Evolutionary conservation across 2,329 filamentous ascomycete species (phyloP), one percentile per base, ranked within the genome.

Genomic region (Aaosphaeria pasadenensis): DNA sequence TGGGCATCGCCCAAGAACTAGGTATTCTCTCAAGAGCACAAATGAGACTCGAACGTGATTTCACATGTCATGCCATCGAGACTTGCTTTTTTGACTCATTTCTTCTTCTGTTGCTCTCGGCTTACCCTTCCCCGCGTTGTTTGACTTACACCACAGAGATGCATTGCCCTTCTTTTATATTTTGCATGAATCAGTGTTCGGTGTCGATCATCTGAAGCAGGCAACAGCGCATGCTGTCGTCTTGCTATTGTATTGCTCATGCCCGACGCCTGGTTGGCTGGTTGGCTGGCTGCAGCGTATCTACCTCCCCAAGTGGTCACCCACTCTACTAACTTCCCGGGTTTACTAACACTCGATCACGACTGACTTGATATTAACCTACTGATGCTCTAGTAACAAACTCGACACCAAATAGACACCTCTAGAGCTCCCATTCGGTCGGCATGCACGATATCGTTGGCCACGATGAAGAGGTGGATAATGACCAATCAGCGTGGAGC

Each of bases 31-130:
- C 63, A 63, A 63, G 62, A 46, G 58, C 60, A 62, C 55, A 44
- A 55, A 50, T 48, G 54, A 53, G 58, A 48, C 64, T 69, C 66
- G 66, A 69, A 67, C 66, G 63, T 68, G 66, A 69, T 67, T 24
- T 42, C 42, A 47, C 53, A 66, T 61, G 58, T 69, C 66, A 67
- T 69, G 66, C 49, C 46, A 67, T 69, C 64, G 66, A 65, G 66
- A 60, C 60, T 62, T 56, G 53, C 52, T 56, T 55, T 59, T 55
- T 62, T 44, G 42, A 44, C 17, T 29, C 11, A 9, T 46, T 46
- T 49, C 39, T 39, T 40, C 33, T 47, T 36, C 30, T 24, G 17
- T 24, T 24, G 17, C 17, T 24, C 17, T 24, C 17, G 17, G 17
- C 17, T 24, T 24, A 24, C 17, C 17, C 2, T 24, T 24, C 17